Evolutionary conservation across 2,329 filamentous ascomycete genomes (phyloP).

Genomic region (Beauveria pseudobassiana): DNA sequence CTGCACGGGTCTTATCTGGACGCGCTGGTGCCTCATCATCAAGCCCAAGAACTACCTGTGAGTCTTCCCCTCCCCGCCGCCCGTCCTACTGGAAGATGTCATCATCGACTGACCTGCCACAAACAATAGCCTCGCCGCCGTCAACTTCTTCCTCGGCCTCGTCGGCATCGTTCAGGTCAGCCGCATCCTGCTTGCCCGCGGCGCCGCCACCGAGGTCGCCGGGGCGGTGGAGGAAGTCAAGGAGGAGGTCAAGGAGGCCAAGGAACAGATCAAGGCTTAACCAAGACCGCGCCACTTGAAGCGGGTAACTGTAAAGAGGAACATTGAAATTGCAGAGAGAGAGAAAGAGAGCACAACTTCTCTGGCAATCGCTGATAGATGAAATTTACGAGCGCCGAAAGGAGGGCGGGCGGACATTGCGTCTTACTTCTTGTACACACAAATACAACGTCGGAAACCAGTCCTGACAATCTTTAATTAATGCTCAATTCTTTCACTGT

Average conservation of each 20-base stretch:
- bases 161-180: slow-evolving; percentile 77
- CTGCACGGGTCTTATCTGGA: slow-evolving; percentile 93
- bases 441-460: neutral
- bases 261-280: neutral
- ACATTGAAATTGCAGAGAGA: too few species aligned
- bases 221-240: slow-evolving; percentile 32
- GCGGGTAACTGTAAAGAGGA: too few species aligned
- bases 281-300: too few species aligned
- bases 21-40: slow-evolving; percentile 96
- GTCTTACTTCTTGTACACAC: neutral
- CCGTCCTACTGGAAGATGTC: neutral
- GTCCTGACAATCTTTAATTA: neutral
- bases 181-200: slow-evolving; percentile 64
- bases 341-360: neutral
- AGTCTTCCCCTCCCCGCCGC: slow-evolving; percentile 22
- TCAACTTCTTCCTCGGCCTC: slow-evolving; percentile 95
- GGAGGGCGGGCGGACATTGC: neutral
- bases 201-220: slow-evolving; percentile 40
- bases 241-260: slow-evolving; percentile 24
- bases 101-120: neutral
- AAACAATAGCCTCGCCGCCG: slow-evolving; percentile 66
- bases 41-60: slow-evolving; percentile 87
- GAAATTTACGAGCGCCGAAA: neutral
- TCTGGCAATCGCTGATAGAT: neutral
- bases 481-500: neutral